phyloP scores from a whole-genome alignment of 371 early-diverging fungal species.

The Chytridium lagenaria region DNA sequence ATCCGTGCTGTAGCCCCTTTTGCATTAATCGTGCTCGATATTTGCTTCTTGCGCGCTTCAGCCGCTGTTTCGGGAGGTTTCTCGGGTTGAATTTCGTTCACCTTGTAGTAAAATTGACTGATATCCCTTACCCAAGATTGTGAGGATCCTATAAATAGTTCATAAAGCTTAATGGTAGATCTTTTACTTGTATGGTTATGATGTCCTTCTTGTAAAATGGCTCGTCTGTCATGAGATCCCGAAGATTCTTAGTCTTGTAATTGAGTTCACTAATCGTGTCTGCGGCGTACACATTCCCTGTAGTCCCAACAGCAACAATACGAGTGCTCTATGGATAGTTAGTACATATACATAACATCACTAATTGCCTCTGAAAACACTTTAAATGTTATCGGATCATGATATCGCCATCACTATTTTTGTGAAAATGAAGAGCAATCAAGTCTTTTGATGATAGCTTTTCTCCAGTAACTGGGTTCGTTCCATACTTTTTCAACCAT shows the following conservation, averaged over 20 bases:
- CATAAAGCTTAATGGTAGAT: background rate
- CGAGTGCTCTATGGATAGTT: constrained; percentile 63
- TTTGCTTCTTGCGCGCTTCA: constrained; percentile 14
- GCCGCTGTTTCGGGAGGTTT: constrained; percentile 44
- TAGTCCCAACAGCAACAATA: constrained; percentile 85
- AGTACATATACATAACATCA: background rate
- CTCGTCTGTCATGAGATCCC: constrained; percentile 86
- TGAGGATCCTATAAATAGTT: constrained; percentile 77
- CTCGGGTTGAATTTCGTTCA: constrained; percentile 61
- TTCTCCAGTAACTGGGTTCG: constrained; percentile 88
- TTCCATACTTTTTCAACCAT: constrained; percentile 81
- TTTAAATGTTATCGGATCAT: constrained; percentile 90
- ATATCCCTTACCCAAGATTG: constrained; percentile 74
- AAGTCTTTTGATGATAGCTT: constrained; percentile 75
- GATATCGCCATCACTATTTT: constrained; percentile 77
- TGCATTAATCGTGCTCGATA: constrained; percentile 68
- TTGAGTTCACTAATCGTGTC: constrained; percentile 88
- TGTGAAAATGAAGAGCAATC: constrained; percentile 77
- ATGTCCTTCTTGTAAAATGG: constrained; percentile 87
- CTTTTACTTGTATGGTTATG: constrained; percentile 72
- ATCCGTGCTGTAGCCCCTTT: constrained; percentile 68
- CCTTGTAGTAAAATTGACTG: constrained; percentile 71
- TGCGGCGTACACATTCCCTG: constrained; percentile 89
- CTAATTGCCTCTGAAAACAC: constrained; percentile 73
- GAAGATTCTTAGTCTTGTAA: constrained; percentile 82